These are phyloP conservation scores for Debaryomycetaceae sp. DNA, from an alignment of 1,139 yeast species.

Conservation along the genomic window DNA sequence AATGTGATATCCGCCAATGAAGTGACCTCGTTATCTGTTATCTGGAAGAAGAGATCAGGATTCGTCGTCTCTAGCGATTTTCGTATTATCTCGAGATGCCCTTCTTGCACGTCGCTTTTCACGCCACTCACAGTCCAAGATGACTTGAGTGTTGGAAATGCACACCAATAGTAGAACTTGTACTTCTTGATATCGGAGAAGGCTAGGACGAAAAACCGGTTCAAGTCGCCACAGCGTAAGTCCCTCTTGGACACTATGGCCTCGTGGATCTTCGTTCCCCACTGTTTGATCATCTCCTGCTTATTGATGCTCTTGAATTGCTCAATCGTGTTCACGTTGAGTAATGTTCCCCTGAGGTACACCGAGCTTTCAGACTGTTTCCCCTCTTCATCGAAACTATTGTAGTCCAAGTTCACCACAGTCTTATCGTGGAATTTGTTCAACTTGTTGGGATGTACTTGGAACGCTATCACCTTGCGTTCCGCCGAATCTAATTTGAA, in stretches of 20 bases:
- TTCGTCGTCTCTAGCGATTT: slow-evolving; percentile 1
- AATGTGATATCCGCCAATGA: background rate
- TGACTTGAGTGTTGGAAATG: slow-evolving; percentile 62
- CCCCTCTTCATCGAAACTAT: slow-evolving; percentile 35
- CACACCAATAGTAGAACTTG: slow-evolving; percentile 86
- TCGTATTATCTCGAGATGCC: slow-evolving; percentile 5
- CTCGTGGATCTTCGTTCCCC: slow-evolving; percentile 35
- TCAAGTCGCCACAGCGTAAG: slow-evolving; percentile 12
- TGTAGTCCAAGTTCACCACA: slow-evolving; percentile 33
- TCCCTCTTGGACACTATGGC: slow-evolving; percentile 10
- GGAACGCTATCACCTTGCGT: slow-evolving; percentile 36
- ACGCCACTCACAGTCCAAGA: slow-evolving; percentile 30
- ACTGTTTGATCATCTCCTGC: slow-evolving; percentile 42
- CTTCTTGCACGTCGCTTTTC: background rate
- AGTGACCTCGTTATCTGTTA: slow-evolving; percentile 4
- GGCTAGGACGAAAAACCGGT: slow-evolving; percentile 57
- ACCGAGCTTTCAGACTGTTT: slow-evolving; percentile 4
- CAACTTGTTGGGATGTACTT: slow-evolving; percentile 26
- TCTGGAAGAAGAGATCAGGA: slow-evolving; percentile 10
- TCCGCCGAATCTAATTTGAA: slow-evolving; percentile 57
- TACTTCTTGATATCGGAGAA: slow-evolving; percentile 89
- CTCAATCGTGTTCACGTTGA: slow-evolving; percentile 79
- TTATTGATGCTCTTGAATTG: slow-evolving; percentile 74
- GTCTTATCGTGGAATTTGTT: slow-evolving; percentile 43
- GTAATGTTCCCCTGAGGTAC: slow-evolving; percentile 26